Evolutionary conservation across 2,329 filamentous ascomycete species (phyloP).

Genomic region (Cladophialophora yegresii): DNA sequence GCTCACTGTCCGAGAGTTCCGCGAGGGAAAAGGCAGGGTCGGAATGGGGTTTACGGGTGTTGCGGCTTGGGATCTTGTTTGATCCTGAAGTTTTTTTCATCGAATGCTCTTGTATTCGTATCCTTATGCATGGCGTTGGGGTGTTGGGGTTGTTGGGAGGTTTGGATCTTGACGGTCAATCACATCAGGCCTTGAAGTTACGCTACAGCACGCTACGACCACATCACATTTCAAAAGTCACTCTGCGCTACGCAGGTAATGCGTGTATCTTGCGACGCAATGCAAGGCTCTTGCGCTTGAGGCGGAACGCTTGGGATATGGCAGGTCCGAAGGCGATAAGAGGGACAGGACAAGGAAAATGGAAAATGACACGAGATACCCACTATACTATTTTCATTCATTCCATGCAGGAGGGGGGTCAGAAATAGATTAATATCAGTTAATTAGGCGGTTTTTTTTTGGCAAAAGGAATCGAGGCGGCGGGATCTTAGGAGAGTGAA

Average conservation of each 20-base stretch:
- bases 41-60: slow-evolving; percentile 55
- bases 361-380: slow-evolving; percentile 2
- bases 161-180: not conserved
- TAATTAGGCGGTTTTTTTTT: too few species aligned
- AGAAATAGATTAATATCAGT: too few species aligned
- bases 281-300: too few species aligned
- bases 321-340: not conserved
- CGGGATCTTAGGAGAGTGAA: too few species aligned
- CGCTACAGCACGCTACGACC: not conserved
- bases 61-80: slow-evolving; percentile 58
- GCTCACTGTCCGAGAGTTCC: slow-evolving; percentile 53
- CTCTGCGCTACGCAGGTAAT: too few species aligned
- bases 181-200: not conserved
- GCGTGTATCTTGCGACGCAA: too few species aligned
- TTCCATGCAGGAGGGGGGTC: not conserved
- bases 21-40: slow-evolving; percentile 50
- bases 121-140: slow-evolving; percentile 10
- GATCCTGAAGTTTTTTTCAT: not conserved
- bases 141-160: not conserved
- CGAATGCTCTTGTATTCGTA: not conserved
- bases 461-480: too few species aligned
- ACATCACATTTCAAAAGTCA: too few species aligned
- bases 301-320: not conserved
- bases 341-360: not conserved
- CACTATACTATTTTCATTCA: too few species aligned